A percentile compares a stretch with the other conserved stretches of the same genome.
These are phyloP conservation scores for Chamaenerion angustifolium DNA, from an alignment of 345 rosid genomes.

Conservation along the genomic window DNA sequence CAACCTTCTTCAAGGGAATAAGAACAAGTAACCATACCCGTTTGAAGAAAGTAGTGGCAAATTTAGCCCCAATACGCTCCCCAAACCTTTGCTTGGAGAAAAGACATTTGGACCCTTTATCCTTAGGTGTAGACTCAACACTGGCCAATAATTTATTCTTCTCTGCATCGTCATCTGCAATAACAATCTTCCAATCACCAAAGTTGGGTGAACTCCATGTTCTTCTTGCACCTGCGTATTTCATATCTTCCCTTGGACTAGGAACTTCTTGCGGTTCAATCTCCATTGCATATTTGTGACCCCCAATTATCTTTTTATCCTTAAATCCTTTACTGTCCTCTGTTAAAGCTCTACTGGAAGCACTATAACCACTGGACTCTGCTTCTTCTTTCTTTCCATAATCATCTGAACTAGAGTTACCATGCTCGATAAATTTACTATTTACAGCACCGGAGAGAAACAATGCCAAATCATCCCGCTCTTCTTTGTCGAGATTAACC, in stretches of 20 bases:
- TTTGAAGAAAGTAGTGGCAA: conserved; percentile 21
- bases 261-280: conserved; percentile 26
- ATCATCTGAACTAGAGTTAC: conserved; percentile 15
- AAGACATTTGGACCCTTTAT: conserved; percentile 39
- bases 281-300: conserved; percentile 21
- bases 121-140: conserved; percentile 55
- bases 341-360: conserved; percentile 18
- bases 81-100: conserved; percentile 44
- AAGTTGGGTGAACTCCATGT: conserved; percentile 58
- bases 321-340: conserved; percentile 9
- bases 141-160: conserved; percentile 13
- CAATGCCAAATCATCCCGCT: conserved; percentile 67
- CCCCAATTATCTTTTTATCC: conserved; percentile 18
- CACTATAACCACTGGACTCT: conserved; percentile 13
- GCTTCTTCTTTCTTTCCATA: conserved; percentile 15
- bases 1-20: too few relatives aligned
- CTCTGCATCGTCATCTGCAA: conserved; percentile 27
- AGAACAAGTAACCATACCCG: conserved; percentile 21
- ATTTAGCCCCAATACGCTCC: conserved; percentile 24
- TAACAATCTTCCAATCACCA: conserved; percentile 42
- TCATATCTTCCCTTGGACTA: conserved; percentile 17
- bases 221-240: conserved; percentile 28
- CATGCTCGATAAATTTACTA: conserved; percentile 10
- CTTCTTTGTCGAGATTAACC: conserved; percentile 68
- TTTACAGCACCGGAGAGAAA: conserved; percentile 49